Evolutionary conservation across 164 flowering plant genomes (phyloP), one percentile per base, ranked within the genome.

Genomic region (Vitis labrusca): DNA sequence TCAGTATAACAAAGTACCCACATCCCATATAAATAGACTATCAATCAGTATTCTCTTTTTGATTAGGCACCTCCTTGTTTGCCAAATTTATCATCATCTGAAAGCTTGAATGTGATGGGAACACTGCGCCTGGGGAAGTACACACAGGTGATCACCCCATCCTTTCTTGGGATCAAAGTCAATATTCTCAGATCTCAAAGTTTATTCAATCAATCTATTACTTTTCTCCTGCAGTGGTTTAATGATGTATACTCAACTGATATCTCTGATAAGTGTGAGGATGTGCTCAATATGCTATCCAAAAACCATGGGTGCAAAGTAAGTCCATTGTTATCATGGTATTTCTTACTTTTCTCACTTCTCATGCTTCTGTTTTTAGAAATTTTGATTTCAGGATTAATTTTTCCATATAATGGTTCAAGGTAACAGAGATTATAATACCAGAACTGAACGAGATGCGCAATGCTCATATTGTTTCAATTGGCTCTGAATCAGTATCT

Each of bases 391-490:
- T 65, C 48, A 17, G 58, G 7, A 3, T 10, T 12, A 27, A 58
- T 67, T 53, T 55, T 30, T 11, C 23, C 13, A 9, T 30, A 8
- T 59, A 56, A 52, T 74, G 27, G 51, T 73, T 73, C 63, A 80
- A 94, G 99, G 77, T 78, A 49, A 75, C 77, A 64, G 99, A 95
- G 81, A 85, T 95, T 73, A 85, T 80, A 49, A 79, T 93, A 71
- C 99, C 99, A 15, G 99, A 95, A 84, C 79, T 95, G 64, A 81
- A 69, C 30, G 90, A 91, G 79, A 89, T 95, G 99, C 91, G 88
- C 19, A 77, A 80, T 70, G 90, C 99, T 61, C 98, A 95, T 83
- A n/a, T 87, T 76, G 94, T 93, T 83, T 88, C 97, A 3, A 86
- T 93, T 81, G 99, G 99, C 61, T 85, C 94, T 58, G 98, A 93